Conservation (phyloP, 2,329 filamentous ascomycete genomes). For the Tolypocladium guangdongense region DNA sequence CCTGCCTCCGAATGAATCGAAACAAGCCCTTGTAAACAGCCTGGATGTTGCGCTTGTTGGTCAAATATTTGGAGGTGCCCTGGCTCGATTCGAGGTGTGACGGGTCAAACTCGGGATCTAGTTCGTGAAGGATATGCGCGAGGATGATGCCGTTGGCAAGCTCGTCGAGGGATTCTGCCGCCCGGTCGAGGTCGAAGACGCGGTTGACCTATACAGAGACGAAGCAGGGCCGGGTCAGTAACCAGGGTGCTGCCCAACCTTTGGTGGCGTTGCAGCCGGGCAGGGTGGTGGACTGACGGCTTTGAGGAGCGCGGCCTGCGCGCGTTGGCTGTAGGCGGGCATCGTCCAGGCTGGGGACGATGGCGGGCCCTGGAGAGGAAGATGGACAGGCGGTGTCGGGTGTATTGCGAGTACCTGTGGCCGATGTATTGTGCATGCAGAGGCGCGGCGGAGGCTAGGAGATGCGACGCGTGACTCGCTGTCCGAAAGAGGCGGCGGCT, state of each 20-base stretch:
- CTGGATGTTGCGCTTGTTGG: conserved; percentile 41
- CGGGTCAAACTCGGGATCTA: conserved; percentile 46
- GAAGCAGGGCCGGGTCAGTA: background rate
- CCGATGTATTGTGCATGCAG: background rate
- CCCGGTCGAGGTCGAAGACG: conserved; percentile 32
- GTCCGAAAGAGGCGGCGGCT: background rate
- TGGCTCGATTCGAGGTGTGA: conserved; percentile 38
- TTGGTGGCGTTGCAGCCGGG: background rate
- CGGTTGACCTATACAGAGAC: conserved; percentile 17
- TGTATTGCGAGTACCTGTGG: background rate
- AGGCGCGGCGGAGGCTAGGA: background rate
- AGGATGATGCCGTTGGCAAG: conserved; percentile 43
- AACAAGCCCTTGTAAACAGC: conserved; percentile 43
- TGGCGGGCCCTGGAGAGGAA: background rate
- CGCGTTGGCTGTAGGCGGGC: conserved; percentile 27
- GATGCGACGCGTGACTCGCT: background rate
- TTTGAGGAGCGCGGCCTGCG: conserved; percentile 44
- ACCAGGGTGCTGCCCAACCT: conserved; percentile 2
- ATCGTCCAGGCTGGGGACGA: conserved; percentile 11
- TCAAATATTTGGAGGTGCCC: conserved; percentile 31
- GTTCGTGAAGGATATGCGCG: conserved; percentile 44
- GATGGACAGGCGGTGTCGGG: background rate
- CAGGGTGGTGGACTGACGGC: conserved; percentile 30
- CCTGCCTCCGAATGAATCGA: conserved; percentile 43
- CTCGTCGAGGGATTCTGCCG: conserved; percentile 38